Conservation (phyloP, 164 flowering plant genomes). For the Chimonanthus praecox region DNA sequence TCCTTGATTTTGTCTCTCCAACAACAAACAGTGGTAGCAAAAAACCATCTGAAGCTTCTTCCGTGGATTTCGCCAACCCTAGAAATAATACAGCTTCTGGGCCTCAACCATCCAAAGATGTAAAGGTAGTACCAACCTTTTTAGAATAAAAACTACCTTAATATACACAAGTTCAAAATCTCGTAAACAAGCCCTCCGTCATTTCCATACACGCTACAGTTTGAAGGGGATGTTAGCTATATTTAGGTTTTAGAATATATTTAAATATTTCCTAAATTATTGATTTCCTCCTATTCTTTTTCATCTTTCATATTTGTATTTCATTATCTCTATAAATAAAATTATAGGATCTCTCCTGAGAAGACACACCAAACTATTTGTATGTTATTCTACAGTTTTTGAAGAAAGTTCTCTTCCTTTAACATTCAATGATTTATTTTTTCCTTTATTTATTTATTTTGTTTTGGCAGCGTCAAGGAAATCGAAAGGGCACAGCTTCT, state of each 20-base stretch:
- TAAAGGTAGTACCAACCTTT: conserved; percentile 41
- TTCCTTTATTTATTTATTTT: not conserved
- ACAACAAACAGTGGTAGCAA: conserved; percentile 43
- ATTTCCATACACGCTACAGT: not conserved
- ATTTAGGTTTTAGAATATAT: not conserved
- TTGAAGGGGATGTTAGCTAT: not conserved
- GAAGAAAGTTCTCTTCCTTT: not conserved
- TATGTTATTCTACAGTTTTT: no score
- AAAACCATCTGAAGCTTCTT: conserved; percentile 63
- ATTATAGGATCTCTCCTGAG: no score
- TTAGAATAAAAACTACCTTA: no score
- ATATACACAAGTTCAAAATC: not conserved
- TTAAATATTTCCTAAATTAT: no score
- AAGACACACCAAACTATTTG: no score
- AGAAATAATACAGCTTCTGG: conserved; percentile 36
- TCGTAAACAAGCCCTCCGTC: not conserved
- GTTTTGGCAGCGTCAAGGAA: conserved; percentile 60
- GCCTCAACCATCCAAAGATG: conserved; percentile 49
- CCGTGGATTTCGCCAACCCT: conserved; percentile 67
- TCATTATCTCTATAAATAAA: no score
- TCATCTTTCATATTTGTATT: no score
- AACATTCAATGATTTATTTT: not conserved
- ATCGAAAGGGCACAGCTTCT: conserved; percentile 63
- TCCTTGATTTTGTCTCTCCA: conserved; percentile 38
- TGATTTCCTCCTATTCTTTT: no score